These are phyloP conservation scores for Phytopythium litorale DNA, from an alignment of 352 stramenopile genomes.

Conservation along the genomic window DNA sequence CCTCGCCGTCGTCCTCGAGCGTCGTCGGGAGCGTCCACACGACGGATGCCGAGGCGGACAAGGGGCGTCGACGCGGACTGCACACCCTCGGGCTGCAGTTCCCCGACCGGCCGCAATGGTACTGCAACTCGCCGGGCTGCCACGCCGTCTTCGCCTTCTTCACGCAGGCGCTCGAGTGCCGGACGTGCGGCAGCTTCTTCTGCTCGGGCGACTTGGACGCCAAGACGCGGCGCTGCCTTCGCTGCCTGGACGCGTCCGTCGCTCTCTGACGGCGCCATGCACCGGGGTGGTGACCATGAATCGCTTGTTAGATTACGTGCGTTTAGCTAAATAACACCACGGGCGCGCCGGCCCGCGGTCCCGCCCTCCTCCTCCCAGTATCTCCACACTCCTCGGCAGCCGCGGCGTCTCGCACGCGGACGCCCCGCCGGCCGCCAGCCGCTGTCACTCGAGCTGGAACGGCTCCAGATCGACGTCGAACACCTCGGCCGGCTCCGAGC, in stretches of 20 bases:
- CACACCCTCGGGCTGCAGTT: slow-evolving; percentile 33
- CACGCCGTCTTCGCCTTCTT: slow-evolving; percentile 71
- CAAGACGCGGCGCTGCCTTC: slow-evolving; percentile 31
- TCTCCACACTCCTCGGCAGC: neutral
- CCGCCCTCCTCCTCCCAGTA: neutral
- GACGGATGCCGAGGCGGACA: neutral
- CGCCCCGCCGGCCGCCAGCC: neutral
- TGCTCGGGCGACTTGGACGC: slow-evolving; percentile 47
- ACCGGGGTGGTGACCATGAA: neutral
- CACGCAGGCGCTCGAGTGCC: slow-evolving; percentile 43
- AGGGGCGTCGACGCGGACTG: slow-evolving; percentile 4
- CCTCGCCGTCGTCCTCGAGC: neutral
- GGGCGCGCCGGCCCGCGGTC: neutral
- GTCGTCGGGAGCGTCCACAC: neutral
- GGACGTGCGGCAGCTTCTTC: slow-evolving; percentile 47
- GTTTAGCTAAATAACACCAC: slow-evolving; percentile 6
- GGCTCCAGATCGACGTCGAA: slow-evolving; percentile 6
- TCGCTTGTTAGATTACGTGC: slow-evolving; percentile 7
- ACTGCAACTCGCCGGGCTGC: slow-evolving; percentile 60
- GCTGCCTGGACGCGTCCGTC: slow-evolving; percentile 9
- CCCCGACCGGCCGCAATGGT: slow-evolving; percentile 61
- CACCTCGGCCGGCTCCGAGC: slow-evolving; percentile 2
- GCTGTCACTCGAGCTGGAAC: neutral
- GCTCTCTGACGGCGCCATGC: neutral
- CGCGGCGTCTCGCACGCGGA: neutral